phyloP scores from a whole-genome alignment of 2,329 filamentous ascomycete genomes.

The Paracoccidioides lutzii region DNA sequence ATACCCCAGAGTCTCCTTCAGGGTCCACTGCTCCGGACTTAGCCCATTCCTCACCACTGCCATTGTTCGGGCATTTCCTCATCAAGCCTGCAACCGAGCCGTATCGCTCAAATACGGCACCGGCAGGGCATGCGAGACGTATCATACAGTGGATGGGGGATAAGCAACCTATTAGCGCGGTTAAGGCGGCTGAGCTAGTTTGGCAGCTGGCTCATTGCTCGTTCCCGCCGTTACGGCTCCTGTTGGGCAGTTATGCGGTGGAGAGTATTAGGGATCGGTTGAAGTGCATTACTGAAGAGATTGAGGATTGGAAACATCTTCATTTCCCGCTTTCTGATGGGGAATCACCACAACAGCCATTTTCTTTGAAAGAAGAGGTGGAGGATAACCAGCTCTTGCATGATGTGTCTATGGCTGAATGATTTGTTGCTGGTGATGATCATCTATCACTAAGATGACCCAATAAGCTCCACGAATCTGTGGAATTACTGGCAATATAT shows the following conservation, averaged over 20 bases:
- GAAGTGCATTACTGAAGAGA: constrained; percentile 83
- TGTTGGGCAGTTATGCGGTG: constrained; percentile 89
- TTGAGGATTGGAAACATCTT: constrained; percentile 84
- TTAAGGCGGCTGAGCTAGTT: constrained; percentile 83
- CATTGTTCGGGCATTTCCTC: constrained; percentile 82
- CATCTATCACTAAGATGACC: no score
- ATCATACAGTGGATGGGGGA: constrained; percentile 94
- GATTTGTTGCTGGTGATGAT: not conserved
- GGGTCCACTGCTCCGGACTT: constrained; percentile 11
- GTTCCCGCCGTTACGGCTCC: constrained; percentile 74
- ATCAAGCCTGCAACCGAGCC: constrained; percentile 75
- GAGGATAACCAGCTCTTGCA: not conserved
- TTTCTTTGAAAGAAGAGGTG: not conserved
- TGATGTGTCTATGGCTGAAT: not conserved
- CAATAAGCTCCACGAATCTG: no score
- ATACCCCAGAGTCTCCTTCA: constrained; percentile 3
- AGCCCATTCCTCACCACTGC: constrained; percentile 42
- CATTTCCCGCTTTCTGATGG: constrained; percentile 44
- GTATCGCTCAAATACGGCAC: constrained; percentile 64
- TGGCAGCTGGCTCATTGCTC: constrained; percentile 92
- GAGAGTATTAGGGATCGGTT: constrained; percentile 88
- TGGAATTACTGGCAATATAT: not conserved
- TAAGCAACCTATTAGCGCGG: constrained; percentile 78
- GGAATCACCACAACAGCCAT: constrained; percentile 9
- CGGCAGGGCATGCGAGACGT: constrained; percentile 74